Conservation (phyloP, 1,139 yeast species). For the Candida tropicalis region DNA sequence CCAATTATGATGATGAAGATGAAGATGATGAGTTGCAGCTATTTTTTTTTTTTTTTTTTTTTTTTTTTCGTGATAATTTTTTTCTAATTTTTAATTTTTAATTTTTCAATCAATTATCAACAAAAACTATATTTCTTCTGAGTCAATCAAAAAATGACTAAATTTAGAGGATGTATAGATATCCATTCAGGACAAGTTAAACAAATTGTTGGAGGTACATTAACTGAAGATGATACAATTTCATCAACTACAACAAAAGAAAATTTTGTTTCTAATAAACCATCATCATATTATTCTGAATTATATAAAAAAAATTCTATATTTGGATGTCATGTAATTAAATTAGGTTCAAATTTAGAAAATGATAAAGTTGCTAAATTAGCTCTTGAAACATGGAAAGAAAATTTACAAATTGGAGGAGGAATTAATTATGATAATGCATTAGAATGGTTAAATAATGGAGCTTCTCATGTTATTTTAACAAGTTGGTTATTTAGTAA, state of each 20-base stretch:
- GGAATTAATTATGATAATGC: constrained; percentile 83
- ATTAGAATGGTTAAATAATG: constrained; percentile 63
- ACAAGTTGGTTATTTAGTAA: constrained; percentile 84
- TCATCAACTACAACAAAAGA: constrained; percentile 50
- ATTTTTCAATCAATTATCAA: not conserved
- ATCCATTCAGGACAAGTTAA: constrained; percentile 93
- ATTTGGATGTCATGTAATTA: constrained; percentile 87
- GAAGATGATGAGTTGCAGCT: constrained; percentile 3
- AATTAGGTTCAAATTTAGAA: constrained; percentile 72
- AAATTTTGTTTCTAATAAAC: constrained; percentile 77
- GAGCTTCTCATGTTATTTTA: constrained; percentile 85
- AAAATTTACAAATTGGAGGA: constrained; percentile 83
- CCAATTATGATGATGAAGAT: too few relatives aligned
- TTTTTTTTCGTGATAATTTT: not conserved
- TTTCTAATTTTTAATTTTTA: not conserved
- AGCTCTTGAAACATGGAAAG: constrained; percentile 79
- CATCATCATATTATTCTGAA: constrained; percentile 77
- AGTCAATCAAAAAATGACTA: constrained; percentile 72
- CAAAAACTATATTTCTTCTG: too few relatives aligned
- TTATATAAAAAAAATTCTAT: constrained; percentile 63
- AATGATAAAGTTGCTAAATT: constrained; percentile 82
- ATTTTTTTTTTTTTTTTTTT: not conserved
- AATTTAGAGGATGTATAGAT: constrained; percentile 92
- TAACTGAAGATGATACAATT: constrained; percentile 52
- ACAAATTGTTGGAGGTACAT: constrained; percentile 94